Evolutionary conservation across 1,284 basidiomycete species (phyloP).

Genomic region (Fomitiporia mediterranea): DNA sequence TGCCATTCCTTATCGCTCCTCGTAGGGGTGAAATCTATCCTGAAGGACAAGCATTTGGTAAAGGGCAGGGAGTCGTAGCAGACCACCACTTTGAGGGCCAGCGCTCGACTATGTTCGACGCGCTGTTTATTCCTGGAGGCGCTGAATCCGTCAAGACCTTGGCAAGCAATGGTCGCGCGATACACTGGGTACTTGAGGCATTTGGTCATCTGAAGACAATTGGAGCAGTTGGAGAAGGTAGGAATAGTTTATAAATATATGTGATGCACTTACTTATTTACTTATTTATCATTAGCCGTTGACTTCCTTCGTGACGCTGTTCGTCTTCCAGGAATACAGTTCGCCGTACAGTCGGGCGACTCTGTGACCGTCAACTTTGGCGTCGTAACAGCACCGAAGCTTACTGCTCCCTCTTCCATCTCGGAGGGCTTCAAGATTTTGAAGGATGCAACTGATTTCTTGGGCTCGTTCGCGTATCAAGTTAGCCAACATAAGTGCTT

Average conservation of each 20-base stretch:
- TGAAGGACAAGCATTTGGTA: slow-evolving; percentile 33
- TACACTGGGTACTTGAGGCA: slow-evolving; percentile 74
- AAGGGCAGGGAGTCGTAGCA: slow-evolving; percentile 38
- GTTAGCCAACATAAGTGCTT: slow-evolving; percentile 62
- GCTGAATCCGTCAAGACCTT: slow-evolving; percentile 49
- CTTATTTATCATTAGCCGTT: slow-evolving; percentile 35
- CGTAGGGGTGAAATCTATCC: slow-evolving; percentile 56
- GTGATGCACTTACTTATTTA: too few relatives aligned
- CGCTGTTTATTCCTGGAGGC: slow-evolving; percentile 68
- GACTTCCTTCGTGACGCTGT: slow-evolving; percentile 44
- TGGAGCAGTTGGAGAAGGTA: slow-evolving; percentile 67
- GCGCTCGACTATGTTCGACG: slow-evolving; percentile 78
- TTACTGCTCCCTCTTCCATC: slow-evolving; percentile 36
- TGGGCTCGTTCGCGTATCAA: slow-evolving; percentile 54
- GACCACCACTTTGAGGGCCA: slow-evolving; percentile 75
- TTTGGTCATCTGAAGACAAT: slow-evolving; percentile 79
- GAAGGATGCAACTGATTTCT: slow-evolving; percentile 45
- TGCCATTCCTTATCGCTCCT: slow-evolving; percentile 65
- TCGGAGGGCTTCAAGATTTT: slow-evolving; percentile 42
- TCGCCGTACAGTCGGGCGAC: slow-evolving; percentile 32
- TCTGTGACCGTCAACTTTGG: slow-evolving; percentile 47
- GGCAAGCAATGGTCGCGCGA: slow-evolving; percentile 47
- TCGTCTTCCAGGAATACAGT: slow-evolving; percentile 41
- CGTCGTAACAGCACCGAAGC: slow-evolving; percentile 53
- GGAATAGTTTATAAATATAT: slow-evolving; percentile 17